Evolutionary conservation across 495 filamentous ascomycete species (phyloP).

Genomic region (Penicillium goetzii): DNA sequence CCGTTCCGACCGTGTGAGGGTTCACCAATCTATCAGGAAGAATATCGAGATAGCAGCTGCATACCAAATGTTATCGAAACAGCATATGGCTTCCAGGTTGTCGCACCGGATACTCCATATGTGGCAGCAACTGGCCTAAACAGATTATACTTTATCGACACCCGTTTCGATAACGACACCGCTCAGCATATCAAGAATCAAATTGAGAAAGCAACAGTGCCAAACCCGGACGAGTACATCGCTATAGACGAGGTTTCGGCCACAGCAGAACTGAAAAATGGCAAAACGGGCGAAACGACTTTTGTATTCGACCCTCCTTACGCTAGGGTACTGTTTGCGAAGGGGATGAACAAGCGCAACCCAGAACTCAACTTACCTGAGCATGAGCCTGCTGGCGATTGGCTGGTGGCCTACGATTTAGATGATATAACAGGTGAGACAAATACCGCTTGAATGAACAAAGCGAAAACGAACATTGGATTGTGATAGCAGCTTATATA

Average conservation of each 20-base stretch:
- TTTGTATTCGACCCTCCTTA: slow-evolving; percentile 23
- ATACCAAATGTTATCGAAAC: slow-evolving; percentile 21
- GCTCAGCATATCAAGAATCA: slow-evolving; percentile 23
- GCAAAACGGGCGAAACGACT: slow-evolving; percentile 19
- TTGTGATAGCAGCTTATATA: too few relatives aligned
- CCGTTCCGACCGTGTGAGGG: slow-evolving; percentile 7
- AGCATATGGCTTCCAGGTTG: slow-evolving; percentile 17
- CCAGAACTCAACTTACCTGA: slow-evolving; percentile 22
- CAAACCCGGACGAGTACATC: slow-evolving; percentile 15
- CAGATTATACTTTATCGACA: slow-evolving; percentile 26
- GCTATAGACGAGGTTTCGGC: slow-evolving; percentile 22
- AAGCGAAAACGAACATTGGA: too few relatives aligned
- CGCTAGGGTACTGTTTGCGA: slow-evolving; percentile 22
- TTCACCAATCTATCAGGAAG: slow-evolving; percentile 11
- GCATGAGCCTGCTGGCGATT: slow-evolving; percentile 22
- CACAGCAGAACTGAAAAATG: slow-evolving; percentile 19
- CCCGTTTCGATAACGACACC: slow-evolving; percentile 22
- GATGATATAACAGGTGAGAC: slow-evolving; percentile 1
- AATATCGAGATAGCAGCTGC: slow-evolving; percentile 23
- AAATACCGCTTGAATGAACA: too few relatives aligned
- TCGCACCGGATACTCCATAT: slow-evolving; percentile 28
- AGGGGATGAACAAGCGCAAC: slow-evolving; percentile 21
- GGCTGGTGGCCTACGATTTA: slow-evolving; percentile 22
- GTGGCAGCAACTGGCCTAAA: slow-evolving; percentile 18
- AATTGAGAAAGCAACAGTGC: slow-evolving; percentile 21